Evolutionary conservation across 306 rosid species (phyloP).

Genomic region (Fragaria nilgerrensis): DNA sequence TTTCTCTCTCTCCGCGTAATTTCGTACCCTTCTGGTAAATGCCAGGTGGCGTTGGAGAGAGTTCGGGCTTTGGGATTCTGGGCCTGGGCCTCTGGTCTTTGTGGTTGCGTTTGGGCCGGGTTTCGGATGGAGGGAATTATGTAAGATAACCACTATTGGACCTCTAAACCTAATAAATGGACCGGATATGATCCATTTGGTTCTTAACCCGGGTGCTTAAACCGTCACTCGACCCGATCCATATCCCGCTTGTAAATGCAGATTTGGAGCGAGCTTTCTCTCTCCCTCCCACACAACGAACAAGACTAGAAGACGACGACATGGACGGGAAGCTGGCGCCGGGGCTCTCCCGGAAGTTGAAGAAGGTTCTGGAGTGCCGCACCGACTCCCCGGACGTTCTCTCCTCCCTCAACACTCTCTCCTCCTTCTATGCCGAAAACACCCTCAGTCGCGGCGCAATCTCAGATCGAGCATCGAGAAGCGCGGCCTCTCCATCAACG

Average conservation of each 20-base stretch:
- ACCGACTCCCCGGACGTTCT: constrained; percentile 83
- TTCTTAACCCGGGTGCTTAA: too few species aligned
- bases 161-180: too few species aligned
- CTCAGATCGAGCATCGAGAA: constrained; percentile 90
- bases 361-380: constrained; percentile 84
- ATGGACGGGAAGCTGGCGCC: constrained; percentile 54
- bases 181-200: too few species aligned
- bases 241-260: too few species aligned
- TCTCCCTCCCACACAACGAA: constrained; percentile 21
- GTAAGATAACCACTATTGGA: too few species aligned
- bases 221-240: too few species aligned
- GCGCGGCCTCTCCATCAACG: constrained; percentile 77
- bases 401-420: constrained; percentile 76
- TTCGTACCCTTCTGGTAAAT: too few species aligned
- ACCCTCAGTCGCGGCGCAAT: constrained; percentile 86
- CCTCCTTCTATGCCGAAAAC: constrained; percentile 80
- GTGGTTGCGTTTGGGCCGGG: too few species aligned
- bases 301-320: constrained; percentile 46
- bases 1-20: neutral
- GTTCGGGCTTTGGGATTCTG: neutral
- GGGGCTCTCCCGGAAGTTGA: constrained; percentile 93
- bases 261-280: neutral
- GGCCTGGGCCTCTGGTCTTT: neutral
- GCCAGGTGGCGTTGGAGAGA: neutral
- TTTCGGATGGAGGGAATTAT: too few species aligned